Evolutionary conservation across 2,329 filamentous ascomycete species (phyloP), one percentile per base, ranked within the genome.

Genomic region (Pseudofabraea citricarpa): DNA sequence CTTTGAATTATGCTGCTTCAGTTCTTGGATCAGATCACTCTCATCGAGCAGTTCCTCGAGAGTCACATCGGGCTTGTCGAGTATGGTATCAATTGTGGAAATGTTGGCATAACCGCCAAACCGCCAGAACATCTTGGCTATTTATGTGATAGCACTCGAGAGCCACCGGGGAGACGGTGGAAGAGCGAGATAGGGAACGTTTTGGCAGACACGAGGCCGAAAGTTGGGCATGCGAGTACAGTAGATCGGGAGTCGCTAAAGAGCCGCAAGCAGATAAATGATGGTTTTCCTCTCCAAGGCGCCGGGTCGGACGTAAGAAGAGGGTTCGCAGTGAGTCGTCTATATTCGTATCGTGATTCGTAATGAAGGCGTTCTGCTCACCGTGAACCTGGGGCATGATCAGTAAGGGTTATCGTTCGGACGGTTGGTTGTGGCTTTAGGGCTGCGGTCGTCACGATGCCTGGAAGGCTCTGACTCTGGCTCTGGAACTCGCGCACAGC

Each of bases 21-120:
- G 79, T 75, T 98, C 93, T 66, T 96, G 90, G 56, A 97, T 93
- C 58, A 97, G 72, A 64, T 98, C 93, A 61, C 87, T 86, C 74
- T 98, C 93, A 65, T 97, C 90, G 51, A 98, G 81, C 47, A 98
- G 76, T 64, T 97, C 91, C 69, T 98, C 93, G 54, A 97, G 84
- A 41, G 87, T 90, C 64, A 96, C 90, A 69, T 95, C 87, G 57
- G 80, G 83, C 69, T 95, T 95, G 65, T 98, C 93, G 65, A 98
- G 89, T 61, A 98, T 87, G 56, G 85, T 90, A 69, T 97, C 93
- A 68, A 98, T 89, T 63, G 90, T 86, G 60, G 91, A 96, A 70
- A 95, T 86, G 77, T 89, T 95, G 75, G 90, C 88, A 77, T 97
- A 97, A 63, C 90, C 90, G 77, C 93, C 91, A 77, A 97, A 98